These are phyloP conservation scores for Pezicula rhizophila DNA, from an alignment of 2,329 filamentous ascomycete species.

Conservation along the genomic window DNA sequence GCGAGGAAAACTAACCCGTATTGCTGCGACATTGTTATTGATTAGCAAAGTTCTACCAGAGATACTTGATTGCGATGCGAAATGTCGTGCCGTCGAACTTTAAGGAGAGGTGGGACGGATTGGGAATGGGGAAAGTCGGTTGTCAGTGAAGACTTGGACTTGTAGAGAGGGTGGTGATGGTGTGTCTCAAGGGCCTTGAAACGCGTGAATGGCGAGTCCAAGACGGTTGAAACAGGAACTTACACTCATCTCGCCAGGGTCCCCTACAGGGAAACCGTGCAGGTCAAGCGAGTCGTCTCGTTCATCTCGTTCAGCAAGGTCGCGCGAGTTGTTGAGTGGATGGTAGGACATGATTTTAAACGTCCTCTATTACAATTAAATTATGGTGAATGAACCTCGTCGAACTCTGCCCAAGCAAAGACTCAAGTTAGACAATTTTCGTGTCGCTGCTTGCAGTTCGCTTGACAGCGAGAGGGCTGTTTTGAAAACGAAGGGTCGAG, in stretches of 20 bases:
- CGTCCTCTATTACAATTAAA: too few relatives aligned
- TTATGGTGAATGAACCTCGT: too few relatives aligned
- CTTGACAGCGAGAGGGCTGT: too few relatives aligned
- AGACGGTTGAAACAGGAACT: slow-evolving; percentile 18
- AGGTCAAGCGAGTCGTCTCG: neutral
- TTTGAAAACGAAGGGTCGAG: too few relatives aligned
- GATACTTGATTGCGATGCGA: slow-evolving; percentile 9
- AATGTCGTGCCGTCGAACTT: slow-evolving; percentile 1
- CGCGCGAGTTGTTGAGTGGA: too few relatives aligned
- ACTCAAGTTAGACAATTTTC: too few relatives aligned
- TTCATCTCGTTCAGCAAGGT: neutral
- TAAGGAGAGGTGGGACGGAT: slow-evolving; percentile 2
- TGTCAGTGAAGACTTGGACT: too few relatives aligned
- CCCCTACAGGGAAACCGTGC: slow-evolving; percentile 4
- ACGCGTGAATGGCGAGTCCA: slow-evolving; percentile 6
- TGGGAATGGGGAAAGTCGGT: neutral
- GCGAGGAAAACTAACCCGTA: slow-evolving; percentile 23
- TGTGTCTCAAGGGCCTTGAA: slow-evolving; percentile 8
- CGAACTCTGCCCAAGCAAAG: too few relatives aligned
- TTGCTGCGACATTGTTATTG: slow-evolving; percentile 23
- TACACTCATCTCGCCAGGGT: slow-evolving; percentile 23
- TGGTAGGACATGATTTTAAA: too few relatives aligned
- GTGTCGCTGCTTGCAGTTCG: too few relatives aligned
- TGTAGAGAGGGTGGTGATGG: too few relatives aligned
- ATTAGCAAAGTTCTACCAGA: slow-evolving; percentile 21